Conservation (phyloP, 1,284 basidiomycete species). For the Cryptococcus depauperatus region DNA sequence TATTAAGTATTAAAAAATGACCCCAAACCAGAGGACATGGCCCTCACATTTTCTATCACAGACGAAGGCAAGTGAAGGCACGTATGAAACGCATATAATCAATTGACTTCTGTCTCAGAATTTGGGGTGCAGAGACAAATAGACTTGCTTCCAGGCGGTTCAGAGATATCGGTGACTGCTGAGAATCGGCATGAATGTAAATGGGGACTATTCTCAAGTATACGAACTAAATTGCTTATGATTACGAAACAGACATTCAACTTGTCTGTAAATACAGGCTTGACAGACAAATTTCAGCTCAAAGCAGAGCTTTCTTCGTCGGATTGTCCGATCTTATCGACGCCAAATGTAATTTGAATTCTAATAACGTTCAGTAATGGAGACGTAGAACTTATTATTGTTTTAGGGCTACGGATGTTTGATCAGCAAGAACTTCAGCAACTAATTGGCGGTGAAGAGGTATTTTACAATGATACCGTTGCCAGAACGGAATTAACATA, state of each 20-base stretch:
- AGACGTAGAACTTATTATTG: not conserved
- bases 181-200: slow-evolving; percentile 73
- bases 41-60: slow-evolving; percentile 82
- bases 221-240: too few species aligned
- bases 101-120: slow-evolving; percentile 50
- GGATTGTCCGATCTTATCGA: slow-evolving; percentile 84
- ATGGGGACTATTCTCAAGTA: slow-evolving; percentile 11
- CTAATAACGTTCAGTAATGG: not conserved
- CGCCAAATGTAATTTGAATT: slow-evolving; percentile 55
- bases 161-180: slow-evolving; percentile 75
- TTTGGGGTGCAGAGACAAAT: slow-evolving; percentile 72
- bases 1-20: slow-evolving; percentile 76
- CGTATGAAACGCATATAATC: not conserved
- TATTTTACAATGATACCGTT: not conserved
- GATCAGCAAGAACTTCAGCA: slow-evolving; percentile 86
- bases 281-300: slow-evolving; percentile 75
- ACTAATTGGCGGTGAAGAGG: slow-evolving; percentile 70
- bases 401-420: slow-evolving; percentile 71
- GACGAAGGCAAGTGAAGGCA: slow-evolving; percentile 58
- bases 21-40: slow-evolving; percentile 78
- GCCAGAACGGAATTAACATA: not conserved
- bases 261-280: slow-evolving; percentile 82
- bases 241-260: slow-evolving; percentile 58
- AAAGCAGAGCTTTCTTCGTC: slow-evolving; percentile 60
- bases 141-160: slow-evolving; percentile 76